Evolutionary conservation across 371 early-diverging fungal species (phyloP).

Genomic region (Mitosporidium daphniae): DNA sequence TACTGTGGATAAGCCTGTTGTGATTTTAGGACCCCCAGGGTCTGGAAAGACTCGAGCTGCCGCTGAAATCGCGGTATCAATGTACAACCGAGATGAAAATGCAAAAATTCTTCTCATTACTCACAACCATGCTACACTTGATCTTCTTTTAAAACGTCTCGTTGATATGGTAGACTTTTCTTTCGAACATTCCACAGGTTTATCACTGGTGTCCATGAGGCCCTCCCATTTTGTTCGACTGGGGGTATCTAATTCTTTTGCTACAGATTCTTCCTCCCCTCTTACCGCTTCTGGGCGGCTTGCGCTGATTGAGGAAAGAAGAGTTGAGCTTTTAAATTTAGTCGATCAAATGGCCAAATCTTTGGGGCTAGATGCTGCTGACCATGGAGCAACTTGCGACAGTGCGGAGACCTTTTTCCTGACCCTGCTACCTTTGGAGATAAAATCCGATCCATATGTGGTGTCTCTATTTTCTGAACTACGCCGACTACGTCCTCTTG

Average conservation of each 20-base stretch:
- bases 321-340: conserved; percentile 22
- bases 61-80: conserved; percentile 57
- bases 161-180: conserved; percentile 25
- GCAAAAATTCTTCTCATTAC: conserved; percentile 59
- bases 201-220: too few relatives aligned
- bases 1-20: too few relatives aligned
- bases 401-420: conserved; percentile 49
- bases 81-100: conserved; percentile 46
- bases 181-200: too few relatives aligned
- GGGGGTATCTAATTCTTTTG: conserved; percentile 25
- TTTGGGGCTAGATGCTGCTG: conserved; percentile 21
- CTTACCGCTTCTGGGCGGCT: conserved; percentile 27
- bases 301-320: conserved; percentile 39
- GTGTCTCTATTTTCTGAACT: conserved; percentile 20
- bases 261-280: conserved; percentile 33
- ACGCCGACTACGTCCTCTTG: conserved; percentile 46
- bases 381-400: conserved; percentile 56
- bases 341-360: conserved; percentile 31
- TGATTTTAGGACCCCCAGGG: conserved; percentile 75
- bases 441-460: conserved; percentile 8
- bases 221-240: conserved; percentile 53
- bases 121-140: conserved; percentile 67
- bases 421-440: not conserved
- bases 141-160: conserved; percentile 68
- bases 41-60: conserved; percentile 84